Conservation (phyloP, 179 eudicot genomes). For the Corrigiola litoralis region DNA sequence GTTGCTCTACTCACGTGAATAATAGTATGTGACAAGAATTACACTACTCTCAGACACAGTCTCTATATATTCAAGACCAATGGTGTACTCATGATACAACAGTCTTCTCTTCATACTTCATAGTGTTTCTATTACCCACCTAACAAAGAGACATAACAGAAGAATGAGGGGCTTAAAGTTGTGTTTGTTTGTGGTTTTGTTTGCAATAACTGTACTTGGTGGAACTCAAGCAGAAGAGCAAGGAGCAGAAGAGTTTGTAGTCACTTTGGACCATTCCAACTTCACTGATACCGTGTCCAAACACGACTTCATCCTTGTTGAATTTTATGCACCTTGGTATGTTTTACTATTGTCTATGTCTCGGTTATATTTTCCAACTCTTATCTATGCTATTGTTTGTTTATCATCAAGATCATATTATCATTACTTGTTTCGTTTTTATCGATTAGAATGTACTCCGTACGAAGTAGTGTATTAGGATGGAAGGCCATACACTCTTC, state of each 20-base stretch:
- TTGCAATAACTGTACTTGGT: constrained; percentile 4
- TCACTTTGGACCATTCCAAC: constrained; percentile 51
- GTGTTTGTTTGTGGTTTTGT: constrained; percentile 20
- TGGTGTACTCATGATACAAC: not conserved
- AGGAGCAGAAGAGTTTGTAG: constrained; percentile 44
- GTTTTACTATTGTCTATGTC: no score
- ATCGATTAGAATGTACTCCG: no score
- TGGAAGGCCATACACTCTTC: no score
- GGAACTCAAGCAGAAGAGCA: constrained; percentile 19
- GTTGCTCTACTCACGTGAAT: not conserved
- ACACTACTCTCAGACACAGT: not conserved
- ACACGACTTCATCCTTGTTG: constrained; percentile 63
- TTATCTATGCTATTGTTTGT: no score
- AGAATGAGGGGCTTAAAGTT: not conserved
- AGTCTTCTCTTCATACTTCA: not conserved
- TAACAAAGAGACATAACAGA: not conserved
- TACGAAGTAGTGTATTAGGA: no score
- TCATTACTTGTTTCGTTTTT: no score
- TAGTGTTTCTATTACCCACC: not conserved
- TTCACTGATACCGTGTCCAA: constrained; percentile 45
- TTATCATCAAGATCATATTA: no score
- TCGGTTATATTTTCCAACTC: no score
- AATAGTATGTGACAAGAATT: constrained; percentile 8
- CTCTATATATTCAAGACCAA: no score
- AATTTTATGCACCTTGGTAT: constrained; percentile 93